Percentiles rank a stretch among this genome's conserved stretches.
Conservation (phyloP, 257 asterid genomes). For the Plantago elongata region DNA sequence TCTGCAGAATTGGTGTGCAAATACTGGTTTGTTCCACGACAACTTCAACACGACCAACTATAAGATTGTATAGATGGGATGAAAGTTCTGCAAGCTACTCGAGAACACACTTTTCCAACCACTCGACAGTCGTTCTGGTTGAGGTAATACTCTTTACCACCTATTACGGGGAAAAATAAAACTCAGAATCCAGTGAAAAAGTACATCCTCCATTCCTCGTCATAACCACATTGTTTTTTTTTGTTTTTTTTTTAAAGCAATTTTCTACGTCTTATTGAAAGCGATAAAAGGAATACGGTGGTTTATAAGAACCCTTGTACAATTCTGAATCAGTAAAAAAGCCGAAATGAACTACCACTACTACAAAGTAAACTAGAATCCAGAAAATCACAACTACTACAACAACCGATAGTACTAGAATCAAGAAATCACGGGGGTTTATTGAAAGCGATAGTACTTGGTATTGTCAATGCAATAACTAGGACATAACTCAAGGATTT, state of each 20-base stretch:
- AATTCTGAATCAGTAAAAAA: no score
- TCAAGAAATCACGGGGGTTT: no score
- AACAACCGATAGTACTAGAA: no score
- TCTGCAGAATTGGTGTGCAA: slow-evolving; percentile 49
- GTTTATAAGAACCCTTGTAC: no score
- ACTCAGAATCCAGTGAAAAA: neutral
- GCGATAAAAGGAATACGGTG: no score
- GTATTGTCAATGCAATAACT: no score
- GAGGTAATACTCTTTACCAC: slow-evolving; percentile 46
- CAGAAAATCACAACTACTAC: neutral
- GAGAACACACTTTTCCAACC: slow-evolving; percentile 71
- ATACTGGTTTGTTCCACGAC: slow-evolving; percentile 32
- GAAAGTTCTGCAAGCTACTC: slow-evolving; percentile 90
- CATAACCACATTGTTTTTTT: neutral
- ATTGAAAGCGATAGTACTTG: no score
- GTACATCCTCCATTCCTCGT: neutral
- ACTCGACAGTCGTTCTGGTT: slow-evolving; percentile 50
- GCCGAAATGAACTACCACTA: no score
- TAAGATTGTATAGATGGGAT: slow-evolving; percentile 50
- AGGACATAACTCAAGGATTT: no score
- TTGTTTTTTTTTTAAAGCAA: no score
- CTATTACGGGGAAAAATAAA: slow-evolving; percentile 27
- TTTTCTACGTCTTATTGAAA: no score
- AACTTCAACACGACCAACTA: slow-evolving; percentile 38
- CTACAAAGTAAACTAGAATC: no score